phyloP scores from a whole-genome alignment of 768 basidiomycete genomes.

The Pulveroboletus sp. region DNA sequence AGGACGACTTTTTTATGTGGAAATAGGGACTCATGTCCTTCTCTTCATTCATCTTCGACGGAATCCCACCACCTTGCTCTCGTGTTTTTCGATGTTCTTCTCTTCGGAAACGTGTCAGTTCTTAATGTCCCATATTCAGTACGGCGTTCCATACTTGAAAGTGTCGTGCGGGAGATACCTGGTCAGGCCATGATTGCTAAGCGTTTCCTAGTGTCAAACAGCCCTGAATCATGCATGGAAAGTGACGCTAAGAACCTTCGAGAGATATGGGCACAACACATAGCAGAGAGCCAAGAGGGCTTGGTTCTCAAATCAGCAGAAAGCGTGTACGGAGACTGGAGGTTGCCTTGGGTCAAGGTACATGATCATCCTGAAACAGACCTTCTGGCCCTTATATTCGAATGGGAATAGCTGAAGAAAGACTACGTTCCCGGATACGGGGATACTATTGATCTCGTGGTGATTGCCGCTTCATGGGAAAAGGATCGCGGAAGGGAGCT shows the following conservation, averaged over 20 bases:
- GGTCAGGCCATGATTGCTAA: constrained; percentile 65
- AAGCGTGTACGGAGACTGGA: constrained; percentile 60
- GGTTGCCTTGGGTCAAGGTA: constrained; percentile 77
- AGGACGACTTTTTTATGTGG: constrained; percentile 1
- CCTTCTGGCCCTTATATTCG: not conserved
- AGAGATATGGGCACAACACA: constrained; percentile 44
- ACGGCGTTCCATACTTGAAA: constrained; percentile 61
- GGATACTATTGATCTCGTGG: constrained; percentile 72
- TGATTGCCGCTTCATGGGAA: constrained; percentile 79
- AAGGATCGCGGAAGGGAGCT: constrained; percentile 72
- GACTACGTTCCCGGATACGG: constrained; percentile 87
- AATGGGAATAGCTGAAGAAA: constrained; percentile 51
- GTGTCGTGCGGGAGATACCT: constrained; percentile 44
- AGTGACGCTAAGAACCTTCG: constrained; percentile 30
- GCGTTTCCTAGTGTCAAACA: constrained; percentile 39
- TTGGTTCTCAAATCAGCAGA: constrained; percentile 73
- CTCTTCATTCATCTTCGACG: constrained; percentile 36
- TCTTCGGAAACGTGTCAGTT: constrained; percentile 58
- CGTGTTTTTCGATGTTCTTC: constrained; percentile 83
- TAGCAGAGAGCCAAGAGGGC: constrained; percentile 59
- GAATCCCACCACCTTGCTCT: constrained; percentile 61
- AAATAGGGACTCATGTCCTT: constrained; percentile 36
- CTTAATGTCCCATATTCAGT: constrained; percentile 50
- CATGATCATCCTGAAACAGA: constrained; percentile 4
- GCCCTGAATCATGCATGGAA: constrained; percentile 7